Conservation (phyloP, 768 basidiomycete species). For the Xanthoconium stramineum region DNA sequence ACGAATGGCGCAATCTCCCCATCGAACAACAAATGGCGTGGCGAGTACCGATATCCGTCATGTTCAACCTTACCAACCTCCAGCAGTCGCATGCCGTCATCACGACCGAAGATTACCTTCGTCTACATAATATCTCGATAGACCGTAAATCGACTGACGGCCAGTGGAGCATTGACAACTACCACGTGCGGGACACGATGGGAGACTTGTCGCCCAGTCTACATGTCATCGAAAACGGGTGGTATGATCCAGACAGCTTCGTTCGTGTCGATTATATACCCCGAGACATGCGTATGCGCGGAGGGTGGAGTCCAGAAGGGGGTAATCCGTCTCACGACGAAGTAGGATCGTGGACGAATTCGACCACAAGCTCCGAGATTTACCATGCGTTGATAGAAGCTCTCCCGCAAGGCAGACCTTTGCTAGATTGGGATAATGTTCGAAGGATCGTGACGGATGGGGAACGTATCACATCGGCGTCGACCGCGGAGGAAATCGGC, state of each 20-base stretch:
- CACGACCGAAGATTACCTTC: conserved; percentile 41
- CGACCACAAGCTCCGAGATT: conserved; percentile 12
- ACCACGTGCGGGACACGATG: conserved; percentile 26
- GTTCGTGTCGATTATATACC: conserved; percentile 39
- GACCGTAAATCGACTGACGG: conserved; percentile 36
- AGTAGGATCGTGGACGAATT: conserved; percentile 21
- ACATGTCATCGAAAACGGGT: conserved; percentile 34
- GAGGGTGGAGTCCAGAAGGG: conserved; percentile 24
- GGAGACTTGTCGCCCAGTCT: conserved; percentile 23
- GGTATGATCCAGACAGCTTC: conserved; percentile 35
- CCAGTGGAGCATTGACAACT: conserved; percentile 34
- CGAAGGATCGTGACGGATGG: conserved; percentile 21
- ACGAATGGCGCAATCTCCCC: conserved; percentile 41
- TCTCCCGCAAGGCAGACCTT: conserved; percentile 8
- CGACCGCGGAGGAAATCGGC: conserved; percentile 30
- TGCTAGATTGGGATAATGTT: conserved; percentile 27
- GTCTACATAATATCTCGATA: conserved; percentile 35
- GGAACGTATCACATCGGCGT: conserved; percentile 15
- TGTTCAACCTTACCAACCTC: conserved; percentile 44
- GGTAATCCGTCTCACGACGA: conserved; percentile 12
- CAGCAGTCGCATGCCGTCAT: conserved; percentile 36
- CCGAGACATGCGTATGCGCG: conserved; percentile 30
- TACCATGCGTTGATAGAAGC: conserved; percentile 17
- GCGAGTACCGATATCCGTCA: conserved; percentile 33
- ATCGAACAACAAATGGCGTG: conserved; percentile 36